These are phyloP conservation scores for Diplodia corticola DNA, from an alignment of 2,329 filamentous ascomycete genomes.

Conservation along the genomic window DNA sequence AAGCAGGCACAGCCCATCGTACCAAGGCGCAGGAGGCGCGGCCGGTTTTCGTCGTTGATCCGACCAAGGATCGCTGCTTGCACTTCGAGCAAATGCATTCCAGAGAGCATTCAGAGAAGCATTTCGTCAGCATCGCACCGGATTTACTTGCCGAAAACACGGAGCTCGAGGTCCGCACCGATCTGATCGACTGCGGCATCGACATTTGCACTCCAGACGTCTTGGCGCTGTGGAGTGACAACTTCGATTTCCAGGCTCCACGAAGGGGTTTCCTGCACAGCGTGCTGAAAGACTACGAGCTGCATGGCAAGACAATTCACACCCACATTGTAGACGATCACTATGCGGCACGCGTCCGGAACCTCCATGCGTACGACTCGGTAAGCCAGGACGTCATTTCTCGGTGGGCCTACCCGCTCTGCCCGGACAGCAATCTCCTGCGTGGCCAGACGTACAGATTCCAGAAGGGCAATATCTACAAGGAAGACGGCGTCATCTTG, in stretches of 20 bases:
- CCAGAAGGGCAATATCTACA: slow-evolving; percentile 69
- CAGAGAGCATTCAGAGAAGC: slow-evolving; percentile 56
- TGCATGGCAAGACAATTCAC: slow-evolving; percentile 97
- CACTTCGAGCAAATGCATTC: slow-evolving; percentile 92
- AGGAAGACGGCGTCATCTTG: slow-evolving; percentile 75
- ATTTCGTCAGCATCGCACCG: slow-evolving; percentile 71
- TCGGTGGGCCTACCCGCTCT: slow-evolving; percentile 84
- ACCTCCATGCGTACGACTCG: slow-evolving; percentile 85
- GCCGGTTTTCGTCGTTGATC: slow-evolving; percentile 85
- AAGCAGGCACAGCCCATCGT: slow-evolving; percentile 72
- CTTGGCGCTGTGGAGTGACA: slow-evolving; percentile 92
- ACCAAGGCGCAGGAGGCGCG: slow-evolving; percentile 74
- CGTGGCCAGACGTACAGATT: slow-evolving; percentile 74
- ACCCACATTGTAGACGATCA: slow-evolving; percentile 79
- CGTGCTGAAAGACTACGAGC: slow-evolving; percentile 92
- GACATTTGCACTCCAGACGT: slow-evolving; percentile 98
- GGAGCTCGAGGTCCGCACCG: slow-evolving; percentile 80
- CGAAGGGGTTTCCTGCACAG: slow-evolving; percentile 87
- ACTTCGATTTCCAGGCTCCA: slow-evolving; percentile 92
- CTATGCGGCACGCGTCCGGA: slow-evolving; percentile 84
- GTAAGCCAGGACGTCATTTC: slow-evolving; percentile 84
- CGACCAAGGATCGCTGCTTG: slow-evolving; percentile 74
- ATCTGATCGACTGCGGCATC: slow-evolving; percentile 90
- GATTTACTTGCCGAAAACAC: slow-evolving; percentile 71
- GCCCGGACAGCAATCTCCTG: slow-evolving; percentile 84